phyloP scores from a whole-genome alignment of 2,329 filamentous ascomycete species.

The Aspergillus intermedius region DNA sequence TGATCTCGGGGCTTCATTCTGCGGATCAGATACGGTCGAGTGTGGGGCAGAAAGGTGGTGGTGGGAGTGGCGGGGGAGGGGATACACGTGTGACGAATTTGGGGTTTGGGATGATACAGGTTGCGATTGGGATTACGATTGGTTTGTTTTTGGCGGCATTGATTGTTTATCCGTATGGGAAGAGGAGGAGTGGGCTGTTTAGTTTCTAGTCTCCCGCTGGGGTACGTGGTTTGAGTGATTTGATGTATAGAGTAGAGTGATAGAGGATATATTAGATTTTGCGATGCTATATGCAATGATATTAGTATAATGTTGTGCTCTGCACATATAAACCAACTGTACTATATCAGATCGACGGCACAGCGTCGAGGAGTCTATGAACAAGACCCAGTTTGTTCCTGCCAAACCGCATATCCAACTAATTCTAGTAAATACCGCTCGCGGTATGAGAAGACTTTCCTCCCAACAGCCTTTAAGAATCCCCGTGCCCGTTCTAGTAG shows the following conservation, averaged over 20 bases:
- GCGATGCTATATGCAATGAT: too few relatives aligned
- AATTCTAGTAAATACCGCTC: conserved; percentile 19
- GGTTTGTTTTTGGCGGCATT: conserved; percentile 42
- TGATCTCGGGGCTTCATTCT: conserved; percentile 51
- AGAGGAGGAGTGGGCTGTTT: conserved; percentile 41
- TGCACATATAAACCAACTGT: not conserved
- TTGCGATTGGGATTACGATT: conserved; percentile 43
- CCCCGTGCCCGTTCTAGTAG: conserved; percentile 6
- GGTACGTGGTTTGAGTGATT: not conserved
- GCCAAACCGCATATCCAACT: conserved; percentile 14
- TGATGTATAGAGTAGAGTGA: too few relatives aligned
- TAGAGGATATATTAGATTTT: too few relatives aligned
- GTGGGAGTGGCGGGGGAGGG: conserved; percentile 16
- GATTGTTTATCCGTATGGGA: conserved; percentile 42
- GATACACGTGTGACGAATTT: conserved; percentile 38
- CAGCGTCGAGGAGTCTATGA: not conserved
- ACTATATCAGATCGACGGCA: not conserved
- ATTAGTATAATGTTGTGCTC: too few relatives aligned
- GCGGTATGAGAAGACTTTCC: conserved; percentile 14
- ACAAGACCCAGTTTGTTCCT: conserved; percentile 9
- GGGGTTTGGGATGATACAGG: conserved; percentile 43
- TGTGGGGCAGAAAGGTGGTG: conserved; percentile 16
- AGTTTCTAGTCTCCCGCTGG: conserved; percentile 27
- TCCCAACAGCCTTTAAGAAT: conserved; percentile 11
- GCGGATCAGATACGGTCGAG: conserved; percentile 48